Evolutionary conservation across 352 stramenopile species (phyloP).

Genomic region (Phytophthora colocasiae): DNA sequence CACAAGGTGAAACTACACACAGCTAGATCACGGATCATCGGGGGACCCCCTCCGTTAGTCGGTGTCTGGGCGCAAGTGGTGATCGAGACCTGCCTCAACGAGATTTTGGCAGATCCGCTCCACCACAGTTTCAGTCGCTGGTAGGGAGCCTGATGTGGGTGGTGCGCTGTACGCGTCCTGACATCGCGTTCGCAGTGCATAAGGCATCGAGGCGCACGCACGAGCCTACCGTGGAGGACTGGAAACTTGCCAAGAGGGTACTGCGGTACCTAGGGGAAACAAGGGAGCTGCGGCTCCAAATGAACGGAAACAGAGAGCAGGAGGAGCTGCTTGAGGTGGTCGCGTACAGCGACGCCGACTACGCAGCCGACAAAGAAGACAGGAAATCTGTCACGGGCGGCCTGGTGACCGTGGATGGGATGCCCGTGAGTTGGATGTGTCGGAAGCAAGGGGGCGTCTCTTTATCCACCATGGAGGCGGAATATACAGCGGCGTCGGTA

Average conservation of each 20-base stretch:
- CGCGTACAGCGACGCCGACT: constrained; percentile 32
- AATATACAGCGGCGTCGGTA: too few species aligned
- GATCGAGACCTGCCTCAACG: too few species aligned
- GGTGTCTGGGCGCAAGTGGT: too few species aligned
- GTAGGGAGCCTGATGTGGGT: constrained; percentile 40
- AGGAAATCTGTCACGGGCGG: constrained; percentile 31
- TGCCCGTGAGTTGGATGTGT: too few species aligned
- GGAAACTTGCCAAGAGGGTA: constrained; percentile 25
- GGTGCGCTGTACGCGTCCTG: not conserved
- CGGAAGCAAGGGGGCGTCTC: too few species aligned
- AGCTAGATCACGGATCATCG: too few species aligned
- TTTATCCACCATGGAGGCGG: too few species aligned
- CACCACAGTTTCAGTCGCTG: constrained; percentile 46
- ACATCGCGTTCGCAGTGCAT: constrained; percentile 33
- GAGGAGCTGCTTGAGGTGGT: not conserved
- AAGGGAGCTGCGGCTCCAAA: constrained; percentile 11
- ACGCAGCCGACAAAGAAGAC: constrained; percentile 24
- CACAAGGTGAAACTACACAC: too few species aligned
- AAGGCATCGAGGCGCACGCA: constrained; percentile 9
- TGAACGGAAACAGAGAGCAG: not conserved
- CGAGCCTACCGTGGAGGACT: constrained; percentile 14
- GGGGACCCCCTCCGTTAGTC: too few species aligned
- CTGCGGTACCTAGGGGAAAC: constrained; percentile 30
- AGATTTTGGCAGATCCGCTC: too few species aligned
- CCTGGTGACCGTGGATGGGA: too few species aligned